Percentiles rank a stretch among this genome's conserved stretches.
phyloP scores from a whole-genome alignment of 345 rosid genomes.

The Euphorbia tirucalli region DNA sequence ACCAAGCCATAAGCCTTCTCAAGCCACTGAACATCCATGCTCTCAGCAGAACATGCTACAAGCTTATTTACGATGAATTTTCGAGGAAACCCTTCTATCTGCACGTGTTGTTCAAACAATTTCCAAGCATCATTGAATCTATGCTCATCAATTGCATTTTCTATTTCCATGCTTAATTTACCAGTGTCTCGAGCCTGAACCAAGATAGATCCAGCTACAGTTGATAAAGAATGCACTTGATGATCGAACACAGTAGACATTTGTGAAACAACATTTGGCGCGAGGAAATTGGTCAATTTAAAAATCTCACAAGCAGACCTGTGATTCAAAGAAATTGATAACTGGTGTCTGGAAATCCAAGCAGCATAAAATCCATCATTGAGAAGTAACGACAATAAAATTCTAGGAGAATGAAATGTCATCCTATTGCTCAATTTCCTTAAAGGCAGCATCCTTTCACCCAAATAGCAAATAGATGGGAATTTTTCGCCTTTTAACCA shows the following conservation, averaged over 20 bases:
- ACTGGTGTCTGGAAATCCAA: slow-evolving; percentile 10
- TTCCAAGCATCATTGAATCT: slow-evolving; percentile 60
- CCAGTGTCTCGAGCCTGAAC: slow-evolving; percentile 83
- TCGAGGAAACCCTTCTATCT: slow-evolving; percentile 80
- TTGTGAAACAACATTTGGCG: slow-evolving; percentile 1
- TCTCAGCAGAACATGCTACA: slow-evolving; percentile 51
- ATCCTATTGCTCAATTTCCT: slow-evolving; percentile 23
- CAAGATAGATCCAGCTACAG: slow-evolving; percentile 50
- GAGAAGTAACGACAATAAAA: slow-evolving; percentile 20
- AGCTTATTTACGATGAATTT: slow-evolving; percentile 64
- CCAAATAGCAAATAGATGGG: neutral
- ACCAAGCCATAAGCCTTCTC: slow-evolving; percentile 62
- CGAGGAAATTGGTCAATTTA: slow-evolving; percentile 9
- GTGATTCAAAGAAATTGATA: slow-evolving; percentile 15
- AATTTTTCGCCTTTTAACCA: neutral
- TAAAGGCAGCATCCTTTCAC: slow-evolving; percentile 17
- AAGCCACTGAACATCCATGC: slow-evolving; percentile 58
- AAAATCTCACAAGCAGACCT: slow-evolving; percentile 1
- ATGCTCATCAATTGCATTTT: slow-evolving; percentile 54
- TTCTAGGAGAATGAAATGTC: neutral
- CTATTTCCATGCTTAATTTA: slow-evolving; percentile 56
- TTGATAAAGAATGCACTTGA: slow-evolving; percentile 37
- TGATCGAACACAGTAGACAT: slow-evolving; percentile 11
- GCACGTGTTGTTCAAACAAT: slow-evolving; percentile 67
- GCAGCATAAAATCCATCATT: neutral